phyloP scores from a whole-genome alignment of 805 yeast genomes.

The Kodamaea kakaduensis region DNA sequence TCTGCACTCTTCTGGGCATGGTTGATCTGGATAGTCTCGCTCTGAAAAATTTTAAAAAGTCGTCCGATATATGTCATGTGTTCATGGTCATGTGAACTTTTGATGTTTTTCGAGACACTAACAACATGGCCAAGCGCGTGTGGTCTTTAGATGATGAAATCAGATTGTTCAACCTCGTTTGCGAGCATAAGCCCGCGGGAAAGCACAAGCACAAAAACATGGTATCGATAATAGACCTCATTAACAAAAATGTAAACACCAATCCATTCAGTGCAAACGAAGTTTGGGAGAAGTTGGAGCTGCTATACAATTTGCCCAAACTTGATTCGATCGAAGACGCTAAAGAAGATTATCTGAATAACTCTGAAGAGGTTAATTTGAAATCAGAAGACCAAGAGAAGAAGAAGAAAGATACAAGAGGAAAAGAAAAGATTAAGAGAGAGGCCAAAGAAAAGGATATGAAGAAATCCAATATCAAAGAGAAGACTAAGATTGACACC shows the following conservation, averaged over 20 bases:
- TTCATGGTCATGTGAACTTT: constrained; percentile 1
- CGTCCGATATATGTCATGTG: constrained; percentile 28
- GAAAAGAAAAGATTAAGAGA: no score
- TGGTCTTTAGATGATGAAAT: constrained; percentile 67
- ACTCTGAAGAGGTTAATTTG: constrained; percentile 6
- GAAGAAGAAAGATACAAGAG: constrained; percentile 2
- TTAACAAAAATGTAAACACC: constrained; percentile 27
- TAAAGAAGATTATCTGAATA: constrained; percentile 1
- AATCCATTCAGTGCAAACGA: constrained; percentile 42
- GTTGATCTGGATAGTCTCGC: not conserved
- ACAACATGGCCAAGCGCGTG: constrained; percentile 11
- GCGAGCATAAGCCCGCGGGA: constrained; percentile 71
- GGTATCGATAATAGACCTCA: constrained; percentile 36
- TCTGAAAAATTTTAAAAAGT: constrained; percentile 40
- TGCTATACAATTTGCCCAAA: constrained; percentile 53
- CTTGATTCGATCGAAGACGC: constrained; percentile 51
- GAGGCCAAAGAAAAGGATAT: no score
- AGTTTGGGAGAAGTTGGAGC: constrained; percentile 53
- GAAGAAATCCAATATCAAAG: no score
- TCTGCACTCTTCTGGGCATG: constrained; percentile 62
- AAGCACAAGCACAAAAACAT: constrained; percentile 40
- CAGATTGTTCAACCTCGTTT: constrained; percentile 54
- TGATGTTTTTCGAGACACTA: not conserved
- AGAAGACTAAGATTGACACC: no score
- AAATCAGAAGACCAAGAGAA: constrained; percentile 1